Base-by-base conservation (phyloP, 2,329 filamentous ascomycete species). In the Aspergillus pseudoviridinutans region DNA sequence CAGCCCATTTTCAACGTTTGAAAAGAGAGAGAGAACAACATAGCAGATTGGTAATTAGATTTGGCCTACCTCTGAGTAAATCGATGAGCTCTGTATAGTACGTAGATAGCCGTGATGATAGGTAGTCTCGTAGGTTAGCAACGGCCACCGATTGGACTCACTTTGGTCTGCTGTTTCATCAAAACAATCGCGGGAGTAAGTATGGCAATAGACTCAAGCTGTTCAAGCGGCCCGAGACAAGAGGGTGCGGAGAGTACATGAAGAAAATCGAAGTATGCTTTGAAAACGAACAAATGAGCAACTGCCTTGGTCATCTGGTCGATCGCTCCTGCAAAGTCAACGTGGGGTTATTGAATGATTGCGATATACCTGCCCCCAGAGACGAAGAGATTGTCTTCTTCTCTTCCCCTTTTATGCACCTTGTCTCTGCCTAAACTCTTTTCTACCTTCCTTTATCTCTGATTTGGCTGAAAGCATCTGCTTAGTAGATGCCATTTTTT, bases 281-380 rank as follows among this genome's bases (percentile, higher is more conserved):
- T 55, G 25, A 38, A 22, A 35, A 49, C 10, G 14, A 35, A 35
- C 6, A 25, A 49, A 25, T 7, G n/a, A 50, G 27, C 14, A 49
- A 54, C 20, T 20, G 17, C 29, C 17, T 32, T 25, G 41, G 9
- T 44, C 12, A 14, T 38, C 32, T 47, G 47, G 53, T 57, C 54
- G 58, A 60, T 62, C 56, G 58, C 56, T 52, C 53, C 54, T 62
- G 56, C 56, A 58, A 51, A 41, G 27, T 25, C 50, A 54, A 59
- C 49, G 54, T 55, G 55, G 57, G 55, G 55, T 53, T 49, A 55
- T 47, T 51, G 50, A 24, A 52, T 24, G 50, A 53, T 56, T 54
- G 51, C 49, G 41, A 55, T 41, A 50, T 50, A 44, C 46, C 42
- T 54, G 27, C 51, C 32, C 25, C 41, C 20, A 44, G 12, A 17